phyloP scores from a whole-genome alignment of 257 asterid species.

The Anisodus tanguticus region DNA sequence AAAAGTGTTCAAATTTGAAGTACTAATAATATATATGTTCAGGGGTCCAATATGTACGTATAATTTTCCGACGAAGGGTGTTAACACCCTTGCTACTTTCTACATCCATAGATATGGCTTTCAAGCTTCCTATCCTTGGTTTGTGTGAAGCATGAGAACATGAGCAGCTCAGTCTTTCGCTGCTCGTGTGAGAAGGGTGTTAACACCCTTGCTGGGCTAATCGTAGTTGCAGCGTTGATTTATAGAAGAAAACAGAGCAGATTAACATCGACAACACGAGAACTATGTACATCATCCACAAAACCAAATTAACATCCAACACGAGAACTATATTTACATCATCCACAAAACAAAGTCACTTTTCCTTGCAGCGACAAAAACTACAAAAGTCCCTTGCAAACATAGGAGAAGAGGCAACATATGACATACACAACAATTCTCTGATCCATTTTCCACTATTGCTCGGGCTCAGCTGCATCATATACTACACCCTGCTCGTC shows the following conservation, averaged over 20 bases:
- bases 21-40: too few relatives aligned
- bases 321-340: neutral
- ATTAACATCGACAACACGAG: neutral
- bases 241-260: neutral
- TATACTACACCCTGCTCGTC: constrained; percentile 65
- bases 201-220: too few relatives aligned
- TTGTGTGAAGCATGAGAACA: too few relatives aligned
- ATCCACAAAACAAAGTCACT: neutral
- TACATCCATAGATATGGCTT: too few relatives aligned
- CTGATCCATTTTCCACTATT: neutral
- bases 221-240: too few relatives aligned
- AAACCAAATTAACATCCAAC: neutral
- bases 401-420: constrained; percentile 18
- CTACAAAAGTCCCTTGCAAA: neutral
- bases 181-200: too few relatives aligned
- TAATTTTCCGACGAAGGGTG: too few relatives aligned
- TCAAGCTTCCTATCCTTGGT: too few relatives aligned
- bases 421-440: constrained; percentile 21
- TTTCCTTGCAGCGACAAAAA: neutral
- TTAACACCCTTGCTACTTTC: too few relatives aligned
- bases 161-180: too few relatives aligned
- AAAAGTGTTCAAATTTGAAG: too few relatives aligned
- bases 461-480: constrained; percentile 36
- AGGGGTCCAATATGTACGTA: too few relatives aligned
- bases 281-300: neutral